Evolutionary conservation across 73 alveolate genomes (phyloP).

Genomic region (Uronychia binucleata): DNA sequence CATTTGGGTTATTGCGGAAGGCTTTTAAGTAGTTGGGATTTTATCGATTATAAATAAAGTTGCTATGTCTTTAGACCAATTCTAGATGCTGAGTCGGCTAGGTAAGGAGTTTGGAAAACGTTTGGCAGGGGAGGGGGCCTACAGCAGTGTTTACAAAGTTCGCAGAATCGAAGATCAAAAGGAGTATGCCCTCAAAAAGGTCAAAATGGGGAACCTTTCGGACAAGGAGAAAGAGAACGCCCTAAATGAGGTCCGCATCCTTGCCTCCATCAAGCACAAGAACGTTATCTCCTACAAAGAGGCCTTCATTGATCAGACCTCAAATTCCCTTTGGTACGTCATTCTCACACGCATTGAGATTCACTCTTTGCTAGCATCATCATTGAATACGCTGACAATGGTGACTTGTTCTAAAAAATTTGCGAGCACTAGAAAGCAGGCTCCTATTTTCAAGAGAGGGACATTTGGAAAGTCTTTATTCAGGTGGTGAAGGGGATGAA

Average conservation of each 20-base stretch:
- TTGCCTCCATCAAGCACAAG: conserved; percentile 76
- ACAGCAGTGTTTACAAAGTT: conserved; percentile 55
- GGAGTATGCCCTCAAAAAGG: conserved; percentile 63
- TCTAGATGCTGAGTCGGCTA: not conserved
- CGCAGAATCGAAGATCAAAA: conserved; percentile 40
- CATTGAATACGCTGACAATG: conserved; percentile 68
- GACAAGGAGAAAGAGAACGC: conserved; percentile 69
- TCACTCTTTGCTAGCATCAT: conserved; percentile 38
- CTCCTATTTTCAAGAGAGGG: conserved; percentile 74
- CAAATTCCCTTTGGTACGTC: conserved; percentile 31
- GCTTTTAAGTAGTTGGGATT: too few relatives aligned
- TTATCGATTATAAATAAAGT: not conserved
- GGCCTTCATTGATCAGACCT: conserved; percentile 61
- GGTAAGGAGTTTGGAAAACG: conserved; percentile 9
- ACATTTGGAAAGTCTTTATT: conserved; percentile 84
- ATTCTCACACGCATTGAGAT: not conserved
- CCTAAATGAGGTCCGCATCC: conserved; percentile 63
- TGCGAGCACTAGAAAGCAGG: conserved; percentile 55
- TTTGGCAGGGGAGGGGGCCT: conserved; percentile 56
- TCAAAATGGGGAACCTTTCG: conserved; percentile 32
- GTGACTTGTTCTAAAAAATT: conserved; percentile 61
- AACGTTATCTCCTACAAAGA: conserved; percentile 81
- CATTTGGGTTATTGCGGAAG: not conserved
- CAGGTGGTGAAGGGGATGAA: conserved; percentile 75
- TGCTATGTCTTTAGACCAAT: not conserved